Percentiles rank a stretch among this genome's conserved stretches.
Conservation (phyloP, 495 filamentous ascomycete species). For the Xylaria sp. region DNA sequence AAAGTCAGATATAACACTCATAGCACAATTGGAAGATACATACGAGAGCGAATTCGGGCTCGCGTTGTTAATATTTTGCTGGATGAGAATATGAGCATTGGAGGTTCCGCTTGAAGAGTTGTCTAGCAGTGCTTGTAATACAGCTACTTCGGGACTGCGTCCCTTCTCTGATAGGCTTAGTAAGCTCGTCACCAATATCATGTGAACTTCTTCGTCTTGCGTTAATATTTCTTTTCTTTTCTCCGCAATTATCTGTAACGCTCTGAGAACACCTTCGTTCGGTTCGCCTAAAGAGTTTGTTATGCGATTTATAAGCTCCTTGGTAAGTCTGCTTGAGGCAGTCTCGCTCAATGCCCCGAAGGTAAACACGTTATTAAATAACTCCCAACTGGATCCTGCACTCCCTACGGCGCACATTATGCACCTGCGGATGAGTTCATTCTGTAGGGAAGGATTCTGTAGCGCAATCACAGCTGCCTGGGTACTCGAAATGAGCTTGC, state of each 20-base stretch:
- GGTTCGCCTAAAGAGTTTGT: constrained; percentile 33
- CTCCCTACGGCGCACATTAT: constrained; percentile 39
- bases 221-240: constrained; percentile 45
- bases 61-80: constrained; percentile 50
- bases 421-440: constrained; percentile 47
- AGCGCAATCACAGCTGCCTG: constrained; percentile 38
- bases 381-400: constrained; percentile 35
- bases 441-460: constrained; percentile 44
- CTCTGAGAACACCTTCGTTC: constrained; percentile 40
- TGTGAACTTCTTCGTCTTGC: constrained; percentile 43
- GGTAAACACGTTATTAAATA: constrained; percentile 51
- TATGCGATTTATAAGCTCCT: constrained; percentile 34
- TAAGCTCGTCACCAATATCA: constrained; percentile 51
- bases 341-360: constrained; percentile 41
- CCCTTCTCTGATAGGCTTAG: constrained; percentile 54
- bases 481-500: constrained; percentile 48
- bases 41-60: constrained; percentile 50
- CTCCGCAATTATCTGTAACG: constrained; percentile 49
- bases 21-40: constrained; percentile 25
- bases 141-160: constrained; percentile 37
- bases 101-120: constrained; percentile 38
- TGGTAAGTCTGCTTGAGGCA: constrained; percentile 37
- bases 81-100: constrained; percentile 47
- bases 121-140: constrained; percentile 44
- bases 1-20: constrained; percentile 24